Base-by-base conservation (phyloP, 2,329 filamentous ascomycete species). In the Colletotrichum sp. region DNA sequence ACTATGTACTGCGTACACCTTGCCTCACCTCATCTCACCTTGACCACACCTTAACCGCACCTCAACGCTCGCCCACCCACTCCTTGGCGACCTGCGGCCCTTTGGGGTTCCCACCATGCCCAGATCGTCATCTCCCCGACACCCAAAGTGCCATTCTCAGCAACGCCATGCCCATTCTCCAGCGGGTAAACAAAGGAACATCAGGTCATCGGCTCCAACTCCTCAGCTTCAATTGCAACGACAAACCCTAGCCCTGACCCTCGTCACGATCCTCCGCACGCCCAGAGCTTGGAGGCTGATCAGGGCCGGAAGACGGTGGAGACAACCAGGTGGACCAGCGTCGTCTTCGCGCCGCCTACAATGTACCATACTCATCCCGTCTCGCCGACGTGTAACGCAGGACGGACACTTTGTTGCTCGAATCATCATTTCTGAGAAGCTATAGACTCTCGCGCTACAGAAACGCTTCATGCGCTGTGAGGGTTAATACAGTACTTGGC, bases 171-270 rank as follows among this genome's bases (percentile, higher is more conserved):
- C 12, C 43, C 62, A 30, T 61, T 24, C 36, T 28, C 24, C n/a
- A 32, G 56, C 78, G 76, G 77, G 59, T 79, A 78, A 73, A 78
- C 79, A 81, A 79, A 80, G 79, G 77, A 76, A 56, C 36, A 18
- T 75, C 56, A 52, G 43, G 43, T 24, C 43, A 52, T 52, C 43
- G 21, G 43, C 43, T 52, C 43, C 12, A 48, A 70, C 78, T 81
- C 80, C 81, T 36, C 38, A 58, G 18, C 52, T 76, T 55, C 38
- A 38, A 55, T 32, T 74, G 59, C 34, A 62, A 48, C 63, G 36
- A 14, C 58, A 69, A 76, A 76, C 70, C 74, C 64, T 74, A 74
- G 71, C 74, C 71, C 74, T 69, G 69, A 52, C 43, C 69, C 34
- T 75, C 73, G 63, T 59, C 48, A 64, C 64, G 48, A 75, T 73